Evolutionary conservation across 768 basidiomycete genomes (phyloP).

Genomic region (Naganishia randhawae): DNA sequence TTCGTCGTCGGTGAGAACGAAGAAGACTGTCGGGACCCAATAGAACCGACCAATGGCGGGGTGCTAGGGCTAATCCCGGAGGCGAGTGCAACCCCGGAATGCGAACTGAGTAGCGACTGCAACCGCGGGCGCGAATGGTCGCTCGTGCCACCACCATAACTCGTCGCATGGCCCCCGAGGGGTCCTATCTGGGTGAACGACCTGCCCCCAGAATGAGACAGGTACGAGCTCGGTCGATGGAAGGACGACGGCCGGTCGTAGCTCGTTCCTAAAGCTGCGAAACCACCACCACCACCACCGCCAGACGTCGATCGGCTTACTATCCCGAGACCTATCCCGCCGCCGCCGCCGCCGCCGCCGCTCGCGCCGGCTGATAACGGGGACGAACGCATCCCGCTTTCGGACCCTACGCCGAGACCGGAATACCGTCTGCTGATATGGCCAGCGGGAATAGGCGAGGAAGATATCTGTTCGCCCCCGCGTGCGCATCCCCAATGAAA

Average conservation of each 20-base stretch:
- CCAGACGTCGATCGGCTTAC: not conserved
- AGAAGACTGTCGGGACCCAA: conserved; percentile 29
- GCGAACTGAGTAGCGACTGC: conserved; percentile 29
- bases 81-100: conserved; percentile 27
- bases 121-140: conserved; percentile 35
- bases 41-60: conserved; percentile 34
- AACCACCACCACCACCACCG: no score
- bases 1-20: not conserved
- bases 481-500: not conserved
- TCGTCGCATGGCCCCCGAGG: conserved; percentile 31
- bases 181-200: conserved; percentile 44
- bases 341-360: no score
- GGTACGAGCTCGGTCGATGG: conserved; percentile 41
- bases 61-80: conserved; percentile 34
- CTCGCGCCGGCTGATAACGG: conserved; percentile 29
- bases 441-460: conserved; percentile 1
- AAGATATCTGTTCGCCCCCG: conserved; percentile 11
- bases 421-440: conserved; percentile 15
- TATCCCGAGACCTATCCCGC: conserved; percentile 4
- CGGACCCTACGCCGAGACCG: not conserved
- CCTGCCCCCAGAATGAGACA: conserved; percentile 49
- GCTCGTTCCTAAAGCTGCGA: conserved; percentile 28
- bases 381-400: not conserved
- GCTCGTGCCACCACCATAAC: conserved; percentile 35
- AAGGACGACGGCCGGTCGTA: conserved; percentile 35